Evolutionary conservation across 2,329 filamentous ascomycete genomes (phyloP), one percentile per base, ranked within the genome.

Genomic region (Zymoseptoria crescenta): DNA sequence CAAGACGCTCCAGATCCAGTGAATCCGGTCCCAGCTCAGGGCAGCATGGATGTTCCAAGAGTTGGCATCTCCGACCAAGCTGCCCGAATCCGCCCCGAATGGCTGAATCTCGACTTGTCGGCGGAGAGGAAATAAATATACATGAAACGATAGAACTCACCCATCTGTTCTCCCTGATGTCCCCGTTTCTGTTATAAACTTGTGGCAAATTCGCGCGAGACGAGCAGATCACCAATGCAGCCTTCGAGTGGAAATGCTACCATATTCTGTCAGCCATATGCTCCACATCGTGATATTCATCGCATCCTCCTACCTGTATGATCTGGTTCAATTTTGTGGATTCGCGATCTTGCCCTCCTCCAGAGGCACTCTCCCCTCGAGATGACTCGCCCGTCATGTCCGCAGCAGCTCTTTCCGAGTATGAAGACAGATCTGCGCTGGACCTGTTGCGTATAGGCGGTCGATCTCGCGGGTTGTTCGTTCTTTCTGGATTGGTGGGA

Each of bases 221-320:
- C 65, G 92, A 88, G 41, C 96, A 78, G 57, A 97, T 87, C 54
- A 94, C 83, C 55, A 94, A 83, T 48, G 91, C 90, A 41, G 89
- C 87, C 78, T 96, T 97, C 66, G 85, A 86, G 73, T 92, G 89
- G 75, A 96, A 94, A 73, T 96, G 96, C 91, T 96, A 69, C 20
- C 9, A 41, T 10, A 20, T 45, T 8, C 48, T 2, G 50, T 66
- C 57, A 67, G 62, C 58, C 57, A 19, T 51, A 19, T 21, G 8
- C 10, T 35, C 29, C 19, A 28, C 53, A 19, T 50, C 45, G 55
- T 30, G n/a, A 29, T 52, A 16, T 20, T 24, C 29, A 10, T 20
- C 8, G 19, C 9, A 27, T 49, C 62, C 21, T 68, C 76, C 62
- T 78, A 95, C 91, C 83, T 94, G 90, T 68, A 96, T 87, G 70